Conservation (phyloP, 176 grass and related monocot species). For the Cenchrus americanus region DNA sequence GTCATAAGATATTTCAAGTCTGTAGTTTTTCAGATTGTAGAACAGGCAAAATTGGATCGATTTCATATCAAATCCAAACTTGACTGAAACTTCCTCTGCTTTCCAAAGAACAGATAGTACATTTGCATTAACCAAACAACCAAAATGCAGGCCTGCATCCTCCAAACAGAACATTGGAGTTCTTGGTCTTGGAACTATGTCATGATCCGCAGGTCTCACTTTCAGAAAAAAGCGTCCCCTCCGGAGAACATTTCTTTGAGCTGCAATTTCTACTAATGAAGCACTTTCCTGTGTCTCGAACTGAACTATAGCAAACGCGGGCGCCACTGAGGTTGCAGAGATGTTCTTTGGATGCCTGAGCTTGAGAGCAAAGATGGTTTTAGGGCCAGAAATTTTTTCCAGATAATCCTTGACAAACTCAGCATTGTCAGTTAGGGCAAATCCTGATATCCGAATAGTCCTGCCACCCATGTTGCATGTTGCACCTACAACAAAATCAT, state of each 20-base stretch:
- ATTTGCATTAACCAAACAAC: conserved; percentile 65
- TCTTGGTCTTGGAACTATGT: conserved; percentile 77
- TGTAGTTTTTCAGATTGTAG: conserved; percentile 34
- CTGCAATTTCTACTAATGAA: conserved; percentile 36
- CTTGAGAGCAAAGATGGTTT: conserved; percentile 71
- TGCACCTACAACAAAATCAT: conserved; percentile 22
- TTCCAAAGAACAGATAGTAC: conserved; percentile 63
- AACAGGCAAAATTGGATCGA: conserved; percentile 58
- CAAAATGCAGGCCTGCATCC: conserved; percentile 52
- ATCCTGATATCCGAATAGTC: conserved; percentile 63
- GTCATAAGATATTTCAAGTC: conserved; percentile 88
- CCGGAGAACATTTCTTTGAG: background rate
- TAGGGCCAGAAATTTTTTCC: conserved; percentile 52
- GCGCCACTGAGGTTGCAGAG: conserved; percentile 45
- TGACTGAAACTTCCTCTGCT: conserved; percentile 40
- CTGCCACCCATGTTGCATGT: conserved; percentile 61
- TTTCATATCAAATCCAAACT: conserved; percentile 80
- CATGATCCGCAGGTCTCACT: conserved; percentile 42
- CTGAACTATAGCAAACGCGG: conserved; percentile 67
- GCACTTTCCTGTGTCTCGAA: conserved; percentile 52
- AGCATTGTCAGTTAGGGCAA: conserved; percentile 48
- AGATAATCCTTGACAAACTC: conserved; percentile 55
- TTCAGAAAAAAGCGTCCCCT: conserved; percentile 46
- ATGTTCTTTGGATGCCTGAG: conserved; percentile 61
- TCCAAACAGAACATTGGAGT: conserved; percentile 55